Conservation (phyloP, 306 rosid species). For the Rosa persica region DNA sequence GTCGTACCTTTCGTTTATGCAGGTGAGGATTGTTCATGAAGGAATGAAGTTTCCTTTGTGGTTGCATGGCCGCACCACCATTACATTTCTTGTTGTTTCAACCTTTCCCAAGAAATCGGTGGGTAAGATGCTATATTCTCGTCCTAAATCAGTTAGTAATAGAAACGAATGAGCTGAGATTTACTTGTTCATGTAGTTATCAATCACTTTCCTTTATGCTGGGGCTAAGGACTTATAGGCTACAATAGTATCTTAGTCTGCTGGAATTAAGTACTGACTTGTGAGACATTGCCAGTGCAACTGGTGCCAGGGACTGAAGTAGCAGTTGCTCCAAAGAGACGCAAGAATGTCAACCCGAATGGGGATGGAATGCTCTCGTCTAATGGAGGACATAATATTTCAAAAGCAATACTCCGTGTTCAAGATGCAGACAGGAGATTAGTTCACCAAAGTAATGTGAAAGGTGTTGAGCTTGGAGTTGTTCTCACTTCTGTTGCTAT, state of each 20-base stretch:
- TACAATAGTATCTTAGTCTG: neutral
- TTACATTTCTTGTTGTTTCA: constrained; percentile 70
- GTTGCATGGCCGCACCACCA: constrained; percentile 74
- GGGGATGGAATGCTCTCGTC: constrained; percentile 37
- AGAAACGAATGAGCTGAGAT: neutral
- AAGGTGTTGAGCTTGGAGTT: constrained; percentile 59
- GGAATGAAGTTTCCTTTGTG: constrained; percentile 91
- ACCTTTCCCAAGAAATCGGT: constrained; percentile 78
- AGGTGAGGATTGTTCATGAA: constrained; percentile 87
- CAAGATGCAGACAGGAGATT: constrained; percentile 65
- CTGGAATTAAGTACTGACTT: constrained; percentile 34
- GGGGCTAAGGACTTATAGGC: neutral
- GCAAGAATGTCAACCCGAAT: constrained; percentile 42
- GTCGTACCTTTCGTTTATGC: constrained; percentile 20
- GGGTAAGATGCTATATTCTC: constrained; percentile 73
- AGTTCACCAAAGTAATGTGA: constrained; percentile 36
- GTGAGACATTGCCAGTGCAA: constrained; percentile 60
- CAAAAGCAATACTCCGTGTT: constrained; percentile 67
- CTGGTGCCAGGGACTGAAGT: constrained; percentile 83
- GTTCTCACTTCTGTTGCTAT: constrained; percentile 81
- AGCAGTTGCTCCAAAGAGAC: constrained; percentile 88
- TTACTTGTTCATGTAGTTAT: neutral
- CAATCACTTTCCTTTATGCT: neutral
- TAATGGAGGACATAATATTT: constrained; percentile 32
- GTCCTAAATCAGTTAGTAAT: neutral